These are phyloP conservation scores for Ramaria sp. DNA, from an alignment of 768 basidiomycete species.

Conservation along the genomic window DNA sequence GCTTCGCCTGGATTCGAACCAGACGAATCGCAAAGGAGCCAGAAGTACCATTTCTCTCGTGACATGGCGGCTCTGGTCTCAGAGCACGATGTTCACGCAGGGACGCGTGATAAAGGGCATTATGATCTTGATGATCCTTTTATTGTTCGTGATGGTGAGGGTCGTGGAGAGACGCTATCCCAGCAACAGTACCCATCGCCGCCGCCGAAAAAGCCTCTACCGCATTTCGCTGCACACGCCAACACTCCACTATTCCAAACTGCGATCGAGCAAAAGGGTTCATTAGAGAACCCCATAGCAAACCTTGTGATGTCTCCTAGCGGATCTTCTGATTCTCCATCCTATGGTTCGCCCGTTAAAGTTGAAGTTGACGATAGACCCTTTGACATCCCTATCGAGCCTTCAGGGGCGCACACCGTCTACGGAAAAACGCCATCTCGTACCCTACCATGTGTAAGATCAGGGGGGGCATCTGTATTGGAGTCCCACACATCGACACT, in stretches of 20 bases:
- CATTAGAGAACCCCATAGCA: neutral
- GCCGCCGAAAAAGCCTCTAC: neutral
- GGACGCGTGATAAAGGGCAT: neutral
- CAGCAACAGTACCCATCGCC: neutral
- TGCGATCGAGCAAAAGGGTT: neutral
- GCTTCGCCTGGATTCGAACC: neutral
- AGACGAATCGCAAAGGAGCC: neutral
- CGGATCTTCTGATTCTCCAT: neutral
- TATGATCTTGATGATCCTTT: slow-evolving; percentile 7
- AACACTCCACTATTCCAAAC: neutral
- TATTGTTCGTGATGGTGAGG: neutral
- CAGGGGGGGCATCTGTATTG: neutral
- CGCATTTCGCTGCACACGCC: neutral
- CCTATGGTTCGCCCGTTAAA: neutral
- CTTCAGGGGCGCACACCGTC: neutral
- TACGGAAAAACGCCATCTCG: neutral
- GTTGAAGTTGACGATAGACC: neutral
- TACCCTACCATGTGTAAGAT: neutral
- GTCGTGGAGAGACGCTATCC: neutral
- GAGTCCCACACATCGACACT: neutral
- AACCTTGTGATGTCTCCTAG: neutral
- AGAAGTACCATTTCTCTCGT: neutral
- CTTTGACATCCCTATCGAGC: neutral
- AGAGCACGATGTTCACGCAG: neutral
- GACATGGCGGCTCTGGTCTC: neutral